A percentile compares a stretch with the other conserved stretches of the same genome.
These are phyloP conservation scores for Fraxinus xanthoxyloides DNA, from an alignment of 305 asterid species.

Conservation along the genomic window DNA sequence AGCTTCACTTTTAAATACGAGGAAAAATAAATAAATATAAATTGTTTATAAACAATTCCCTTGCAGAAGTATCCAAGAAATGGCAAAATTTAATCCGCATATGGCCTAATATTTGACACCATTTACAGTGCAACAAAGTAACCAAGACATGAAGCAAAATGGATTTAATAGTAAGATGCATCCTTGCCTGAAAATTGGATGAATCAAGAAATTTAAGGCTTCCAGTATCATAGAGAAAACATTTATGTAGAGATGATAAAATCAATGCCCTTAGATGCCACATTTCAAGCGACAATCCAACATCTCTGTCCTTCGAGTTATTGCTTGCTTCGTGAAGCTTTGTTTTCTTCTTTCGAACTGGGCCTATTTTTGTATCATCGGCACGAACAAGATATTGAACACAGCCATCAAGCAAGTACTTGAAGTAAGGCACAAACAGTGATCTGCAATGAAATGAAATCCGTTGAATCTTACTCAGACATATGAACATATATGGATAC, in stretches of 20 bases:
- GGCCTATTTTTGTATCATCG: slow-evolving; percentile 31
- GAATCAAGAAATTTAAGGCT: slow-evolving; percentile 63
- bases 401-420: slow-evolving; percentile 75
- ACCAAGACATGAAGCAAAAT: background rate
- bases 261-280: slow-evolving; percentile 83
- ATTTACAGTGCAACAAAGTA: background rate
- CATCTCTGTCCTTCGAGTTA: slow-evolving; percentile 36
- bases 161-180: slow-evolving; percentile 8
- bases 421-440: slow-evolving; percentile 82
- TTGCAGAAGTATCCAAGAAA: background rate
- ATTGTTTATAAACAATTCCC: background rate
- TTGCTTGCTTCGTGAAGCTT: slow-evolving; percentile 40
- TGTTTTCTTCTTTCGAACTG: slow-evolving; percentile 59
- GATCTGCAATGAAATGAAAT: slow-evolving; percentile 49
- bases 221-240: slow-evolving; percentile 80
- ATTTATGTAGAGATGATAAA: slow-evolving; percentile 66
- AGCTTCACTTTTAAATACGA: background rate
- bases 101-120: background rate
- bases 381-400: slow-evolving; percentile 53
- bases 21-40: background rate
- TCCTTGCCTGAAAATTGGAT: slow-evolving; percentile 72
- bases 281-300: slow-evolving; percentile 39
- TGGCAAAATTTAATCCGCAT: background rate
- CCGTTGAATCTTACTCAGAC: background rate
- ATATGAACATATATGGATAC: background rate